Evolutionary conservation across 768 basidiomycete species (phyloP).

Genomic region (Leccinum boreale): DNA sequence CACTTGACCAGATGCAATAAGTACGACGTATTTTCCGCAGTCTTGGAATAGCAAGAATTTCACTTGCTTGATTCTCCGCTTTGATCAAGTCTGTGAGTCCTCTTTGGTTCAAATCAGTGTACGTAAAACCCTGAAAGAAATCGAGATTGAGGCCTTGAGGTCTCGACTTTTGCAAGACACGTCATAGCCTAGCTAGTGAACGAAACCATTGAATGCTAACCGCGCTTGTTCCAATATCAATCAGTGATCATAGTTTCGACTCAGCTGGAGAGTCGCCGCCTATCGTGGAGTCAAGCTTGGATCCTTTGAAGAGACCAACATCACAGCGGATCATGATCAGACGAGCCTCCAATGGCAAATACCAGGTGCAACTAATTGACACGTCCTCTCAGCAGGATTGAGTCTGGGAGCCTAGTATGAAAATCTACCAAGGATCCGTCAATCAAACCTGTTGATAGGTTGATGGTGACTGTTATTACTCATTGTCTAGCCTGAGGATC

Average conservation of each 20-base stretch:
- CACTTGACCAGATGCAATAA: conserved; percentile 17
- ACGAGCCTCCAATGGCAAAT: background rate
- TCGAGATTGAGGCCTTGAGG: background rate
- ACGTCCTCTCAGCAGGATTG: background rate
- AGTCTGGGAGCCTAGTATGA: background rate
- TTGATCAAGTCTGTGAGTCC: background rate
- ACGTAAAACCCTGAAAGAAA: background rate
- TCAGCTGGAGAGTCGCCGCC: no score
- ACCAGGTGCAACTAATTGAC: background rate
- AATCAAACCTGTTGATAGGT: background rate
- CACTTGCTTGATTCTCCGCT: background rate
- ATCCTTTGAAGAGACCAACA: background rate
- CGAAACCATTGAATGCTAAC: background rate
- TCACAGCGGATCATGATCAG: background rate
- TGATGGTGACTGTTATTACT: background rate
- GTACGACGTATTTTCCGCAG: background rate
- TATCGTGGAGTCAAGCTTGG: background rate
- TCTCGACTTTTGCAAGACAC: background rate
- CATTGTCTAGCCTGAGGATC: background rate
- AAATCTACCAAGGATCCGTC: background rate
- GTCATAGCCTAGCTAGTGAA: background rate
- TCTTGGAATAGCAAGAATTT: background rate
- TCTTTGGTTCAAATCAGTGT: no score
- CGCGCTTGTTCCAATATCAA: background rate
- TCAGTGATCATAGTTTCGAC: background rate